A percentile compares a stretch with the other conserved stretches of the same genome.
Evolutionary conservation across 345 rosid genomes (phyloP).

Genomic region (Brassica nigra): DNA sequence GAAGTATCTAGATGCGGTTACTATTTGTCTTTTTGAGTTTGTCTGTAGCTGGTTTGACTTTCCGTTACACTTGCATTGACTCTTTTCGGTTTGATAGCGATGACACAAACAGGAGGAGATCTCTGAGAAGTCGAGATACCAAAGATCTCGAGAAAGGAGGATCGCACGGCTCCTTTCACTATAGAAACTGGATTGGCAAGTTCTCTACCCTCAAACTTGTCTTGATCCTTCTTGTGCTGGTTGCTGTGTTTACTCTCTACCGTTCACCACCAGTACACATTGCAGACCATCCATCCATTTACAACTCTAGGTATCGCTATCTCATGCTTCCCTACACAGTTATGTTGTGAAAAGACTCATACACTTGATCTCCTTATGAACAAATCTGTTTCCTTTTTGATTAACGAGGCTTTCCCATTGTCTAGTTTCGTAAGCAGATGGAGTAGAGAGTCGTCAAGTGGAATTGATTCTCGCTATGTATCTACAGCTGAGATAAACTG

Average conservation of each 20-base stretch:
- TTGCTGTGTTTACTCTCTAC: slow-evolving; percentile 58
- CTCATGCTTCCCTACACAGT: not conserved
- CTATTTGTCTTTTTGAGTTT: not conserved
- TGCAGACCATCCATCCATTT: slow-evolving; percentile 55
- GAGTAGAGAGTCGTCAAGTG: slow-evolving; percentile 50
- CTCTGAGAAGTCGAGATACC: slow-evolving; percentile 50
- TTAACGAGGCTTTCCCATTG: not conserved
- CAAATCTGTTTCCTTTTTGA: not conserved
- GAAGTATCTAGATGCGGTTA: slow-evolving; percentile 33
- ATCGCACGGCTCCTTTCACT: slow-evolving; percentile 55
- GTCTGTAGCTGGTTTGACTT: not conserved
- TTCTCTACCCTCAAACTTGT: slow-evolving; percentile 54
- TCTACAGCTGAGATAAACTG: slow-evolving; percentile 56
- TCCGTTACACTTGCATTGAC: not conserved
- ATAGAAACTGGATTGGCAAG: slow-evolving; percentile 64
- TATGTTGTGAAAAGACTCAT: too few species aligned
- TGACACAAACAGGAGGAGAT: slow-evolving; percentile 55
- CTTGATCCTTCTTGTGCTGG: slow-evolving; percentile 56
- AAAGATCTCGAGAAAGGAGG: slow-evolving; percentile 71
- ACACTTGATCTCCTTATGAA: not conserved
- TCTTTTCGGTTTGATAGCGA: slow-evolving; percentile 44
- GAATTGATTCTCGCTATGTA: slow-evolving; percentile 58
- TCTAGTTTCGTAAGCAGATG: slow-evolving; percentile 51
- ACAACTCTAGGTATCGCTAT: slow-evolving; percentile 13
- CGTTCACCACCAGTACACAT: slow-evolving; percentile 64